A percentile compares a stretch with the other conserved stretches of the same genome.
phyloP scores from a whole-genome alignment of 1,284 basidiomycete species.

The Naganishia liquefaciens region DNA sequence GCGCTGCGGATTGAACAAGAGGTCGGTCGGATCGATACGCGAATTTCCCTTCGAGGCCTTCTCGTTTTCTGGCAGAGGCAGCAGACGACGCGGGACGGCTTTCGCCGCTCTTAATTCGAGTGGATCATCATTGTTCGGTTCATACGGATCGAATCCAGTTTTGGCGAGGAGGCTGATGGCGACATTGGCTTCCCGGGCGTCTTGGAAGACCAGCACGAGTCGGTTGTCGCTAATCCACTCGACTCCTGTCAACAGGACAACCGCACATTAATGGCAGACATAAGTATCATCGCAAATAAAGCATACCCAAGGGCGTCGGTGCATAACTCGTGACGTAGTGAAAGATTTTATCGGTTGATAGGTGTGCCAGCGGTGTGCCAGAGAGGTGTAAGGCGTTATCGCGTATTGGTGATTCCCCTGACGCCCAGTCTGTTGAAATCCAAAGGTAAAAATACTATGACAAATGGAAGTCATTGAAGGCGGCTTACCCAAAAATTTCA shows the following conservation, averaged over 20 bases:
- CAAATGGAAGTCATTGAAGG: not conserved
- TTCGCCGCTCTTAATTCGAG: constrained; percentile 29
- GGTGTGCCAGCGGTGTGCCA: constrained; percentile 29
- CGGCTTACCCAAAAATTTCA: constrained; percentile 15
- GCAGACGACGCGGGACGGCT: constrained; percentile 25
- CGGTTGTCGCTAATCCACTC: constrained; percentile 35
- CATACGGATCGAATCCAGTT: constrained; percentile 33
- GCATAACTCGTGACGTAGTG: constrained; percentile 32
- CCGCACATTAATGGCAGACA: not conserved
- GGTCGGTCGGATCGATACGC: constrained; percentile 17
- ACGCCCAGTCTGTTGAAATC: not conserved
- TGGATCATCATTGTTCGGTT: constrained; percentile 30
- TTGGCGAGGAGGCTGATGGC: constrained; percentile 31
- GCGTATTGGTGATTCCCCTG: constrained; percentile 30
- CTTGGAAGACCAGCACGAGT: constrained; percentile 29
- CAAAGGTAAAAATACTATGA: not conserved
- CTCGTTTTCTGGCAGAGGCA: constrained; percentile 19
- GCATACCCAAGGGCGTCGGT: constrained; percentile 31
- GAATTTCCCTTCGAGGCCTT: no score
- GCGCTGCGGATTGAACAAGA: constrained; percentile 21
- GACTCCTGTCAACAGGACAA: constrained; percentile 14
- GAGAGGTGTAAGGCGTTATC: constrained; percentile 33
- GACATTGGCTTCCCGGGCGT: constrained; percentile 17
- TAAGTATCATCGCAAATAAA: not conserved
- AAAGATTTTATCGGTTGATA: constrained; percentile 33